These are phyloP conservation scores for Vitis riparia DNA, from an alignment of 164 flowering plant genomes.

Conservation along the genomic window DNA sequence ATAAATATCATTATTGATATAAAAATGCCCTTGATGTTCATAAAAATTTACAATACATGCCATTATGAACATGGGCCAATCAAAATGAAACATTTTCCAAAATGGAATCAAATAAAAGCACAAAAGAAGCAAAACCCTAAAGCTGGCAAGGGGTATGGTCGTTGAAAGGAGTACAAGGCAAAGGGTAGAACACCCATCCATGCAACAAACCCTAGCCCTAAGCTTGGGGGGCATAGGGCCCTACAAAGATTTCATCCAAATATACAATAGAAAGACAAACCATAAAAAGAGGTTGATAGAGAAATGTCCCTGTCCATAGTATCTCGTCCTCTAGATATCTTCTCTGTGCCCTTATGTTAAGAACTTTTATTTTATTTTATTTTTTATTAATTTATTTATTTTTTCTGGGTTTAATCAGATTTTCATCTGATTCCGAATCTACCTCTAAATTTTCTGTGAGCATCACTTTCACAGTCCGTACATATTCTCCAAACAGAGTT, in stretches of 20 bases:
- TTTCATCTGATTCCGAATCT: constrained; percentile 14
- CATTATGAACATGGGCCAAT: too few species aligned
- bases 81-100: neutral
- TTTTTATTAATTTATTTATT: too few species aligned
- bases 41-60: too few species aligned
- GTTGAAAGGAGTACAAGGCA: too few species aligned
- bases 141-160: neutral
- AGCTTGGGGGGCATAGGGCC: too few species aligned
- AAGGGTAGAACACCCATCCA: too few species aligned
- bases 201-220: too few species aligned
- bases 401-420: neutral
- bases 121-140: neutral
- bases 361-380: too few species aligned
- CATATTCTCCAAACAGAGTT: constrained; percentile 2
- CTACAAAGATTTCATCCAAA: too few species aligned
- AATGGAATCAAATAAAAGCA: neutral
- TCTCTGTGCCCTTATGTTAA: neutral
- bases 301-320: constrained; percentile 24
- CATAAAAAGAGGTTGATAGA: constrained; percentile 8
- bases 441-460: constrained; percentile 18
- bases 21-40: too few species aligned
- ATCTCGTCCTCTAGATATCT: constrained; percentile 21
- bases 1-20: too few species aligned
- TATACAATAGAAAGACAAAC: too few species aligned
- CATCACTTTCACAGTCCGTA: constrained; percentile 8